Percentiles rank a stretch among this genome's conserved stretches.
phyloP scores from a whole-genome alignment of 306 rosid species.

The Rosa multiflora region DNA sequence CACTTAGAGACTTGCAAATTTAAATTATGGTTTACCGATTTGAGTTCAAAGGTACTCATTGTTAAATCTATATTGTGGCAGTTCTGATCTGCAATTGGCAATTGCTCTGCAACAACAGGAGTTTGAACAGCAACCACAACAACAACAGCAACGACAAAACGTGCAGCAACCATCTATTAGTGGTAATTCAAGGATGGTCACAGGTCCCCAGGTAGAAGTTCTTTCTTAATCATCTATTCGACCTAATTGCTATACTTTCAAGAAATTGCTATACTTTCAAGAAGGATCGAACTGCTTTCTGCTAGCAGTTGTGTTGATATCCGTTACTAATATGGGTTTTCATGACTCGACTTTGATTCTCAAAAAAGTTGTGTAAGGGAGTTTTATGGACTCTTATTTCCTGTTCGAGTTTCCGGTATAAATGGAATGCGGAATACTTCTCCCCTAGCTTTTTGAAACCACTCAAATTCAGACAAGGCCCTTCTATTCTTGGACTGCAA shows the following conservation, averaged over 20 bases:
- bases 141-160: slow-evolving; percentile 66
- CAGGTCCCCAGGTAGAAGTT: slow-evolving; percentile 84
- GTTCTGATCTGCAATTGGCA: slow-evolving; percentile 93
- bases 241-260: neutral
- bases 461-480: neutral
- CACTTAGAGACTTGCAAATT: neutral
- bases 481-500: neutral
- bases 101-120: slow-evolving; percentile 97
- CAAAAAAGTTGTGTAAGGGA: neutral
- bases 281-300: neutral
- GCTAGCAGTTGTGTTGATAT: neutral
- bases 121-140: slow-evolving; percentile 82
- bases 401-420: neutral
- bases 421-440: neutral
- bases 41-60: neutral
- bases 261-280: neutral
- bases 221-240: slow-evolving; percentile 10
- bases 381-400: neutral
- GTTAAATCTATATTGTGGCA: slow-evolving; percentile 37
- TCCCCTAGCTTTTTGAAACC: neutral
- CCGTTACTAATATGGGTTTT: neutral
- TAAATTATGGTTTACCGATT: slow-evolving; percentile 1
- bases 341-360: neutral
- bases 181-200: slow-evolving; percentile 66
- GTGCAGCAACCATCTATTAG: slow-evolving; percentile 51